Base-by-base conservation (phyloP, 1,284 basidiomycete genomes). In the Ganoderma meredithae region DNA sequence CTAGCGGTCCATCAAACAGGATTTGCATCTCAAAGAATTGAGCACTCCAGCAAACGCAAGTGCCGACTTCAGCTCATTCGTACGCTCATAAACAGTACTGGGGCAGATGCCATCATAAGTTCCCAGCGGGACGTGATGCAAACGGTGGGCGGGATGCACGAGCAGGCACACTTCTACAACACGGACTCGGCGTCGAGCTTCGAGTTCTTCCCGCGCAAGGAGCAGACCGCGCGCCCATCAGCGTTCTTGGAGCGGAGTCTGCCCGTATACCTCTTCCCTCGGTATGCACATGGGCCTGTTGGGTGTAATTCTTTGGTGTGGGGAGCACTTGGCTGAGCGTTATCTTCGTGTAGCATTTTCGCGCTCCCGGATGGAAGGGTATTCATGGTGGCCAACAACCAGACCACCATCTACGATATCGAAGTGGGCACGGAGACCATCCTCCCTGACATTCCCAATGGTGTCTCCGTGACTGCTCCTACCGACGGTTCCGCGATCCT, bases 151-250 rank as follows among this genome's bases (percentile, higher is more conserved):
- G 83, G 83, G 3, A 81, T 78, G 4, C 77, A 81, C 58, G 77
- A 77, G 15, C 63, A 70, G 17, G 78, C 79, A 13, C 73, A 72
- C 10, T 83, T 83, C 72, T 79, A 82, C 72, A 83, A 82, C 68
- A 77, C 74, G 31, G 79, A 82, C 36, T 79, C 83, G 0, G 83
- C 81, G 63, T 85, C 85, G 71, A 83, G 79, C 25, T 80, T 84
- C 72, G 85, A 87, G 73, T 87, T 83, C 76, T 86, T 84, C 79
- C 86, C 86, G 19, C 78, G 82, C 1, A 87, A 88, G 70, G 83
- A 84, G 66, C 77, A 79, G 40, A 82, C 83, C 3, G 75, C 83
- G n/a, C 77, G 84, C 61, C 79, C 80, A 44, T 85, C 83, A 10
- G 75, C 79, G 3, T 87, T 89, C 78, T 79, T 88, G 41, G 62